A percentile compares a stretch with the other conserved stretches of the same genome.
Conservation (phyloP, 805 yeast species). For the Kazachstania martiniae region DNA sequence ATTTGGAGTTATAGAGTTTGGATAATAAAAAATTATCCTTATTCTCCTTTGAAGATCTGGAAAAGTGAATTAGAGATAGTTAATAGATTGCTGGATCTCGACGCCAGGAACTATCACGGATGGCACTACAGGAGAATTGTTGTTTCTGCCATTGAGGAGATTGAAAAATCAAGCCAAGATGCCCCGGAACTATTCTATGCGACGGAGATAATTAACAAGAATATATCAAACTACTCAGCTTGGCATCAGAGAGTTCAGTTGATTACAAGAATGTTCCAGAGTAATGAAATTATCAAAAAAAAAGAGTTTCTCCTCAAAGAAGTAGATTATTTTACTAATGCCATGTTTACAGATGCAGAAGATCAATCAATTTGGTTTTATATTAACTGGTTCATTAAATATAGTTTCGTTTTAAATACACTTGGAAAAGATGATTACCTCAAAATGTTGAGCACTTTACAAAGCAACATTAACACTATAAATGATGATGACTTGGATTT, state of each 20-base stretch:
- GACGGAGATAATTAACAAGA: constrained; percentile 61
- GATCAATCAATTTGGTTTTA: constrained; percentile 93
- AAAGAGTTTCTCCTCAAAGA: constrained; percentile 41
- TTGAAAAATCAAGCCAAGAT: constrained; percentile 24
- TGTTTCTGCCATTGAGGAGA: constrained; percentile 28
- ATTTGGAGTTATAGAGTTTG: constrained; percentile 90
- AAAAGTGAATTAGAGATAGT: constrained; percentile 59
- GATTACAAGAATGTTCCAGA: constrained; percentile 40
- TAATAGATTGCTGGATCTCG: constrained; percentile 53
- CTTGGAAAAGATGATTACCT: constrained; percentile 24
- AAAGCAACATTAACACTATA: constrained; percentile 45
- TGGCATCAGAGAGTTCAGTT: constrained; percentile 84
- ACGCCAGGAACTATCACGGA: constrained; percentile 84
- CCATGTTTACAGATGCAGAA: constrained; percentile 85
- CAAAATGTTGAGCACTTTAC: constrained; percentile 35
- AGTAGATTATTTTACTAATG: constrained; percentile 60
- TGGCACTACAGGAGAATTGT: constrained; percentile 88
- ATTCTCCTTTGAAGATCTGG: constrained; percentile 39
- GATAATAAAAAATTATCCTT: constrained; percentile 48
- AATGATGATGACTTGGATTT: constrained; percentile 67
- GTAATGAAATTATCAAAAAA: constrained; percentile 14
- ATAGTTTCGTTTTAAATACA: constrained; percentile 20
- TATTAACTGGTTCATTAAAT: constrained; percentile 60
- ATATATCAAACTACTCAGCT: constrained; percentile 89
- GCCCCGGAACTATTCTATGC: constrained; percentile 63